A percentile compares a stretch with the other conserved stretches of the same genome.
phyloP scores from a whole-genome alignment of 73 alveolate species.

The Paramecium sonneborni region DNA sequence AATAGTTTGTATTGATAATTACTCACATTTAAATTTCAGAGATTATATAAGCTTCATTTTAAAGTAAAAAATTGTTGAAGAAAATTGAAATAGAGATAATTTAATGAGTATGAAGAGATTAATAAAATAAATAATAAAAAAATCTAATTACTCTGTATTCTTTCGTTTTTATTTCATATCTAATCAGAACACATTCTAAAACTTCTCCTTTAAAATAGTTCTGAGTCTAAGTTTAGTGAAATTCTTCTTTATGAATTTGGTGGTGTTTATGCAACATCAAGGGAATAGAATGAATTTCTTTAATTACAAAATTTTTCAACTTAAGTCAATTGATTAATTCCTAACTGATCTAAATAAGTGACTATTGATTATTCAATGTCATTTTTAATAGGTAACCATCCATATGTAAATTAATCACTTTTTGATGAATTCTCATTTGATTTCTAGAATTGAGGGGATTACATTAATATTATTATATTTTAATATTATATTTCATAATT shows the following conservation, averaged over 20 bases:
- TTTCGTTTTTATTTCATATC: neutral
- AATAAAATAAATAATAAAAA: neutral
- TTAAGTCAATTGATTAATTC: neutral
- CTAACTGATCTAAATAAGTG: neutral
- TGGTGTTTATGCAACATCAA: neutral
- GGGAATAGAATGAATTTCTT: neutral
- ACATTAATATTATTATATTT: neutral
- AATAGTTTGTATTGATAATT: neutral
- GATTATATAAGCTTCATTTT: neutral
- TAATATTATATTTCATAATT: neutral
- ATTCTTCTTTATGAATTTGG: neutral
- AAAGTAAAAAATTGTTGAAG: neutral
- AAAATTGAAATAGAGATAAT: neutral
- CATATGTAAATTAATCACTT: neutral
- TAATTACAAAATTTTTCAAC: neutral
- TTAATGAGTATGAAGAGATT: neutral
- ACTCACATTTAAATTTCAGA: neutral
- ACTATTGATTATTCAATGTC: neutral
- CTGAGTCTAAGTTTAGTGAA: neutral
- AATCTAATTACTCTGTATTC: neutral
- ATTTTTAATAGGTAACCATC: neutral
- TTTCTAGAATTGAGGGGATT: neutral
- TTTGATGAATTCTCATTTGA: neutral
- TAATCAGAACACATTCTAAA: neutral
- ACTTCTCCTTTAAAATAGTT: neutral